phyloP scores from a whole-genome alignment of 352 stramenopile species.

The Aphanomyces stellatus region DNA sequence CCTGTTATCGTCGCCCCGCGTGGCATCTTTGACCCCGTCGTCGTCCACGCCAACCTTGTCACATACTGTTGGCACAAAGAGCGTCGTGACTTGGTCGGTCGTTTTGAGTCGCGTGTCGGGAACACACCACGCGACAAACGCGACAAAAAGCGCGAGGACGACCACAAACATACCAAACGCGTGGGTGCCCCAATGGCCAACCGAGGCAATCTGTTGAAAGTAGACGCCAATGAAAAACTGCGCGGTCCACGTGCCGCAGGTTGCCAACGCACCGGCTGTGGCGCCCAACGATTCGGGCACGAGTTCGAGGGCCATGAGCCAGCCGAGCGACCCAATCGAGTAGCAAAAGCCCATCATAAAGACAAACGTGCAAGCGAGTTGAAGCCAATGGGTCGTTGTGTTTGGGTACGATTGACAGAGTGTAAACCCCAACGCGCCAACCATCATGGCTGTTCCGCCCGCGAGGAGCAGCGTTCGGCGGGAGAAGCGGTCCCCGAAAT shows the following conservation, averaged over 20 bases:
- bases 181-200: constrained; percentile 25
- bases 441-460: neutral
- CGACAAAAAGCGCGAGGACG: constrained; percentile 28
- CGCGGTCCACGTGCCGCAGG: constrained; percentile 41
- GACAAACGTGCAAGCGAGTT: constrained; percentile 32
- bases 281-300: constrained; percentile 46
- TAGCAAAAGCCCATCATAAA: constrained; percentile 17
- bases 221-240: constrained; percentile 46
- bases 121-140: constrained; percentile 27
- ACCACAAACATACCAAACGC: constrained; percentile 32
- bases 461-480: constrained; percentile 21
- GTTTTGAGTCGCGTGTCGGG: constrained; percentile 39
- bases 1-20: too few relatives aligned
- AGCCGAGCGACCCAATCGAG: constrained; percentile 42
- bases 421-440: neutral
- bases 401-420: constrained; percentile 8
- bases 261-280: constrained; percentile 33
- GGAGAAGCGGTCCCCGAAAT: neutral
- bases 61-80: too few relatives aligned
- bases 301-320: constrained; percentile 36
- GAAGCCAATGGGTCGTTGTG: constrained; percentile 20
- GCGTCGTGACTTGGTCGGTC: constrained; percentile 16
- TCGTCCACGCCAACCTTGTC: too few relatives aligned
- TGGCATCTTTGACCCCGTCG: too few relatives aligned
- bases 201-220: constrained; percentile 36